phyloP scores from a whole-genome alignment of 768 basidiomycete species.

The Calocybe gangraenosa region DNA sequence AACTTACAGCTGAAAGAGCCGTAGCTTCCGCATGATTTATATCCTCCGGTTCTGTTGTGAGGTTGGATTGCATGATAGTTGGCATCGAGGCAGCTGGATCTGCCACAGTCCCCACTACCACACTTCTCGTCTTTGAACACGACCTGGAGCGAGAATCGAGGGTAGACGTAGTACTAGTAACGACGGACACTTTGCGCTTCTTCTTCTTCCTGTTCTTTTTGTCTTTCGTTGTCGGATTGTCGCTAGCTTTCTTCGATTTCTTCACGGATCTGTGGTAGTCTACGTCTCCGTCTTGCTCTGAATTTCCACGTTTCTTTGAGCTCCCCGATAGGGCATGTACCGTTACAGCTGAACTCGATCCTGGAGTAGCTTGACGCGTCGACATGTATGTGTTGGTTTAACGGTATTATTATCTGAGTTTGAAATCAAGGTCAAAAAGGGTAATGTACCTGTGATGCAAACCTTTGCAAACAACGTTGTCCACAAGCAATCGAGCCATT shows the following conservation, averaged over 20 bases:
- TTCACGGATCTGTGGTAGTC: slow-evolving; percentile 22
- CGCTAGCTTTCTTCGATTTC: slow-evolving; percentile 22
- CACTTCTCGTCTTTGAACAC: slow-evolving; percentile 11
- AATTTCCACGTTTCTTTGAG: slow-evolving; percentile 28
- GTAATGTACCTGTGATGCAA: no score
- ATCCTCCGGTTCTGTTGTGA: slow-evolving; percentile 2
- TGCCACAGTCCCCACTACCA: slow-evolving; percentile 8
- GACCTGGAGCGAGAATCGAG: slow-evolving; percentile 11
- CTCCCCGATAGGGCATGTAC: slow-evolving; percentile 22
- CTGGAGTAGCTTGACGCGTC: slow-evolving; percentile 33
- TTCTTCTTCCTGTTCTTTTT: slow-evolving; percentile 31
- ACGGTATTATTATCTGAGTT: background rate
- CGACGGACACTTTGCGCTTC: slow-evolving; percentile 32
- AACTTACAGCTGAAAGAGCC: slow-evolving; percentile 18
- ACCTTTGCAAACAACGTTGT: no score
- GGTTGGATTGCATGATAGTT: background rate
- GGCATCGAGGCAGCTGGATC: background rate
- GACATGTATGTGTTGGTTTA: slow-evolving; percentile 11
- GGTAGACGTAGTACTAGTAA: slow-evolving; percentile 14
- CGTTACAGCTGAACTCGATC: slow-evolving; percentile 21
- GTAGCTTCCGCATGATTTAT: slow-evolving; percentile 5
- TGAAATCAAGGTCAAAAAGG: no score
- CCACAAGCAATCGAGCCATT: no score
- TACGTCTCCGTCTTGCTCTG: slow-evolving; percentile 23
- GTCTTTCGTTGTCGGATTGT: slow-evolving; percentile 18